A percentile compares a stretch with the other conserved stretches of the same genome.
Evolutionary conservation across 306 rosid genomes (phyloP).

Genomic region (Trifolium pratense): DNA sequence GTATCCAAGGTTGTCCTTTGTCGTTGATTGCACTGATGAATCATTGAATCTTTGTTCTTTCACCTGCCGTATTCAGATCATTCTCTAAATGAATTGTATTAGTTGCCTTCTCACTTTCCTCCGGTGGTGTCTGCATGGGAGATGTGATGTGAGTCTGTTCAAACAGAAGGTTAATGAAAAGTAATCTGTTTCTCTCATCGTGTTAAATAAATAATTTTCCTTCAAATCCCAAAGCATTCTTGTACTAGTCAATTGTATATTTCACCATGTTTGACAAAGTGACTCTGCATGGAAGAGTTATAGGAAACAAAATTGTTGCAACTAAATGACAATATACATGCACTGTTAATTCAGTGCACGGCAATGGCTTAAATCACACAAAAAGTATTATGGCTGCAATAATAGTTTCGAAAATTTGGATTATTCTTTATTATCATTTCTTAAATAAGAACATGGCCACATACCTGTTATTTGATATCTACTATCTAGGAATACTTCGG

Average conservation of each 20-base stretch:
- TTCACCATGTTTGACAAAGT: conserved; percentile 62
- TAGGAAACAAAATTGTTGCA: conserved; percentile 67
- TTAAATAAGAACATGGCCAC: conserved; percentile 26
- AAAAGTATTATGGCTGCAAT: neutral
- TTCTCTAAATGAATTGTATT: conserved; percentile 25
- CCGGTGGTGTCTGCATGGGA: conserved; percentile 79
- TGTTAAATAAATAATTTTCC: conserved; percentile 3
- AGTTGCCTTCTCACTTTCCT: conserved; percentile 30
- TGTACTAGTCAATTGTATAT: conserved; percentile 20
- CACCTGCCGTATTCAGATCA: conserved; percentile 3
- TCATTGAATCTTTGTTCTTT: conserved; percentile 14
- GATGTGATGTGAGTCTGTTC: conserved; percentile 64
- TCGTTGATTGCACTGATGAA: conserved; percentile 67
- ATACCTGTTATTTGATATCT: neutral
- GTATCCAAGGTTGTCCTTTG: conserved; percentile 64
- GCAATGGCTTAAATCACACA: conserved; percentile 6
- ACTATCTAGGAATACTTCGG: neutral
- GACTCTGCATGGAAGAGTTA: conserved; percentile 57
- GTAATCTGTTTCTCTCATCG: conserved; percentile 45
- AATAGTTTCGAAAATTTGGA: neutral
- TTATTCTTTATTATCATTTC: conserved; percentile 29
- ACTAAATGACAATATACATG: conserved; percentile 73
- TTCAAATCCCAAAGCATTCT: conserved; percentile 1
- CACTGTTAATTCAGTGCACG: conserved; percentile 56
- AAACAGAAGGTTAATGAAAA: conserved; percentile 65